Conservation (phyloP, 2,329 filamentous ascomycete genomes). For the Curvularia sp. region DNA sequence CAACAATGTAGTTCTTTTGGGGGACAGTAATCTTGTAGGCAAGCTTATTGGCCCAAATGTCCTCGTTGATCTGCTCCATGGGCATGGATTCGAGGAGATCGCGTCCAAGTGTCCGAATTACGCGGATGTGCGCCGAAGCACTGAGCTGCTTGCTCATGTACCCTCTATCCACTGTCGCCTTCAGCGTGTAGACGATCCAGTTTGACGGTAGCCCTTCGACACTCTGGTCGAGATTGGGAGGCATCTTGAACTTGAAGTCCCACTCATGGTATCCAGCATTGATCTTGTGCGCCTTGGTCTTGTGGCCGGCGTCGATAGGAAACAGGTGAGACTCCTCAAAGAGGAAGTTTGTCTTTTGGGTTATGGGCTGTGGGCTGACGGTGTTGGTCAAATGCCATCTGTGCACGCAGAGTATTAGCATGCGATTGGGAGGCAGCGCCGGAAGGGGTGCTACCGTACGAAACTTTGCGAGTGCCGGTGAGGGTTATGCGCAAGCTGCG, state of each 20-base stretch:
- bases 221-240: slow-evolving; percentile 71
- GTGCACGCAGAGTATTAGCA: slow-evolving; percentile 22
- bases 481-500: slow-evolving; percentile 56
- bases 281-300: slow-evolving; percentile 56
- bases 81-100: slow-evolving; percentile 73
- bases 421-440: background rate
- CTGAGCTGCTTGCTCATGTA: slow-evolving; percentile 89
- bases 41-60: slow-evolving; percentile 97
- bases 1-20: slow-evolving; percentile 92
- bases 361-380: slow-evolving; percentile 52
- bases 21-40: slow-evolving; percentile 94
- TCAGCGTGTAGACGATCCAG: slow-evolving; percentile 87
- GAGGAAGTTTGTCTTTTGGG: slow-evolving; percentile 57
- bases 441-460: slow-evolving; percentile 39
- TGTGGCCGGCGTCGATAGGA: slow-evolving; percentile 49
- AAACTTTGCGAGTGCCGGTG: slow-evolving; percentile 57
- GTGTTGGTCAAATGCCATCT: slow-evolving; percentile 50
- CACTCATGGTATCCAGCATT: slow-evolving; percentile 59
- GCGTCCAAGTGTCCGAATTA: slow-evolving; percentile 57
- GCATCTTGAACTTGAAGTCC: slow-evolving; percentile 58
- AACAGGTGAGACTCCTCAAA: slow-evolving; percentile 55
- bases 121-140: slow-evolving; percentile 69
- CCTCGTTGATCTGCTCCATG: slow-evolving; percentile 75
- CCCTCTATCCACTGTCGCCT: slow-evolving; percentile 84
- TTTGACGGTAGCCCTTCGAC: slow-evolving; percentile 88